Base-by-base conservation (phyloP, 495 filamentous ascomycete genomes). In the Sordaria brevicollis region DNA sequence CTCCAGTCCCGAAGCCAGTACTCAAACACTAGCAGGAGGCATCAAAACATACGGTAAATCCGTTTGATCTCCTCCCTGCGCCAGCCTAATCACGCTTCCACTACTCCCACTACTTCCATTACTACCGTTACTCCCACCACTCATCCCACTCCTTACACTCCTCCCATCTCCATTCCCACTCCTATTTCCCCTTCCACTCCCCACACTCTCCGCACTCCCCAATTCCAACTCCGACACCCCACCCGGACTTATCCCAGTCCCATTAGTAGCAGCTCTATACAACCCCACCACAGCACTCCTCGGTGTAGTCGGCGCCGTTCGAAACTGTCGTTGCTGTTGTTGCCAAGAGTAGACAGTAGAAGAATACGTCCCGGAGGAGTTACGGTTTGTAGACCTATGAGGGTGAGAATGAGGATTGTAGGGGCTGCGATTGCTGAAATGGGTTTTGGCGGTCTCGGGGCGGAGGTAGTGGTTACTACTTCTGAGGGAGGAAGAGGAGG, bases 291-390 rank as follows among this genome's bases (percentile, higher is more conserved):
- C 69, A 37, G 76, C 76, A 68, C 84, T 84, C 57, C 76, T 78
- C 6, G 85, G 85, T 13, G 85, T 86, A 6, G 82, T 85, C 6
- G 85, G 85, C 41, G 85, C 85, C 1, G 85, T 86, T 65, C 80
- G 79, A 68, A 81, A 85, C 43, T 78, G 77, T 70, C 72, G 69
- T 33, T 77, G 76, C 10, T 10, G 70, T 70, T 29, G 68, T 73
- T 5, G 72, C 68, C 15, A 69, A 39, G 66, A 74, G 76, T 41
- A 25, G 13, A n/a, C n/a, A n/a, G 17, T 35, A 19, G 67, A 33
- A 15, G 37, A 37, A 31, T 7, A 34, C 4, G 29, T 65, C 31
- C 41, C 35, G 5, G 39, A 62, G 49, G 49, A 62, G 25, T 62
- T 31, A 13, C 49, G 13, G 49, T 62, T 62, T 25, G 13, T 25